Evolutionary conservation across 495 filamentous ascomycete genomes (phyloP), one percentile per base, ranked within the genome.

Genomic region (Ascodesmis nigricans): DNA sequence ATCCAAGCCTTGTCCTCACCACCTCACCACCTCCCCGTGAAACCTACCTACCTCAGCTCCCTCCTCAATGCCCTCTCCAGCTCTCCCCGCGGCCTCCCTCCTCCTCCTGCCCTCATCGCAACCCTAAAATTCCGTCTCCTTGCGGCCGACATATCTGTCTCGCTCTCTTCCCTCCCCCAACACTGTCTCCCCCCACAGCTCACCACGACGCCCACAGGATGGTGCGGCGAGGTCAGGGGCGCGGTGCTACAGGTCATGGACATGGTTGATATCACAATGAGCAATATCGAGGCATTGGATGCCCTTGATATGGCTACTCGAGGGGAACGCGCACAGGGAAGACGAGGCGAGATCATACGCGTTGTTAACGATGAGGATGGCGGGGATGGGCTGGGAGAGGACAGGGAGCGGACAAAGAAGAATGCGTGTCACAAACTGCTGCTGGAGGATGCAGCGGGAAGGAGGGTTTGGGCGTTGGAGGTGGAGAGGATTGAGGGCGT

Each of bases 241-340:
- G 61, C 83, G 4, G 61, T 71, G 0, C 72, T 87, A 4, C 87
- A 97, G 51, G 68, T 93, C 0, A 53, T 91, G 0, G 79, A 79
- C 29, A 64, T 93, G 11, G 76, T 83, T 46, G 82, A 92, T 46
- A 60, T 95, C 25, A 64, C 70, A 9, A 64, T 63, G 9, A 77
- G 73, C 44, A 61, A 73, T 14, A 83, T 81, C 75, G 71, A 75
- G 45, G 78, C 91, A 46, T 66, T 91, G 24, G 83, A 93, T 45
- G 69, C 69, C 14, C 62, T 95, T 16, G 87, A 97, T 53, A 70
- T 75, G 28, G 58, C 69, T 5, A 76, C 82, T 51, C 63, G 82
- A 5, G 84, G 84, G 2, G 87, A 95, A 53, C 67, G 65, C 22
- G 78, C 73, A 6, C 65, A 73, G 17, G 87, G 87, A 1, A 53